Evolutionary conservation across 176 grass and related monocot species (phyloP), one percentile per base, ranked within the genome.

Genomic region (Dendrocalamus sinicus): DNA sequence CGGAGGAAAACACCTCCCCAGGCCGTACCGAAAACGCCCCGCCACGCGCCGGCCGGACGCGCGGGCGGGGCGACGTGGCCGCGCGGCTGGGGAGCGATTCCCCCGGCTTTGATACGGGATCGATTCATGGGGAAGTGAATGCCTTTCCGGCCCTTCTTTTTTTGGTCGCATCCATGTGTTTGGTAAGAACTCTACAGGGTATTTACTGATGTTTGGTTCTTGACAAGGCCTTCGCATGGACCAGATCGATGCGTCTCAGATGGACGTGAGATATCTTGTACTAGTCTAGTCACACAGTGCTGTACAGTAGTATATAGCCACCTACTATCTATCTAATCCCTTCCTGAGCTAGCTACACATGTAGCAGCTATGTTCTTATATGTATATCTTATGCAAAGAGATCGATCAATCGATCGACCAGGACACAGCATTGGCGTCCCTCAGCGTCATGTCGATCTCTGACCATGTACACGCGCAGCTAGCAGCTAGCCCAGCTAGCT

Each of bases 151-250:
- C 14, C 50, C 50, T 52, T 16, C 50, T 55, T 55, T 55, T 55
- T 55, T 55, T 19, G 53, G 53, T 55, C 17, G 2, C 6, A 20
- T 7, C 16, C 16, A 55, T 11, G 0, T 4, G 10, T 64, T 65
- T 52, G 69, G 72, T 71, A 72, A 53, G 59, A 78, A 53, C 67
- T 73, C 45, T 17, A 57, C 30, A 67, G 78, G 70, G 48, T 52
- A 86, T 55, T 80, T 62, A 81, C n/a, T 50, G 40, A 61, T 26
- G 72, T 47, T 59, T 26, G 48, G 78, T 76, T 52, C n/a, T 47
- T 80, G 71, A 69, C 86, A 57, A 50, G 15, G 72, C 52, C 79
- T 19, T 82, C 5, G 48, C 72, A 40, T 30, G 72, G 72, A 82
- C 79, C 79, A 70, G 72, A 75, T 66, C 45, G 28, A 15, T 66